Conservation (phyloP, 2,329 filamentous ascomycete species). For the Trichophyton rubrum region DNA sequence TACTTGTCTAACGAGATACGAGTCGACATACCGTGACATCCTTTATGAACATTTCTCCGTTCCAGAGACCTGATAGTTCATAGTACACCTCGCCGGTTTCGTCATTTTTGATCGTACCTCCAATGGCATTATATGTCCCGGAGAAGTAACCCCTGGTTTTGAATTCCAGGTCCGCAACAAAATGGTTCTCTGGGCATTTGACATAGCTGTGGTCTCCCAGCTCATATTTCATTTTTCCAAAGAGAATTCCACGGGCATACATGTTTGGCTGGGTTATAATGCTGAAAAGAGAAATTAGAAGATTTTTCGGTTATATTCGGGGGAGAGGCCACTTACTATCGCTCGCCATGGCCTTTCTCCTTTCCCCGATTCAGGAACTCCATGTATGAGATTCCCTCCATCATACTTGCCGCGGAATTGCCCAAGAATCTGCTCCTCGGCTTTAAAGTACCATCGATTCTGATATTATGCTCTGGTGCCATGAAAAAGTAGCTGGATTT, state of each 20-base stretch:
- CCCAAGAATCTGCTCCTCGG: constrained; percentile 89
- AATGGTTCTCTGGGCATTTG: constrained; percentile 72
- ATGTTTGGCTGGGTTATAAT: constrained; percentile 96
- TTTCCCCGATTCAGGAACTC: constrained; percentile 66
- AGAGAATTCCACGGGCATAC: constrained; percentile 93
- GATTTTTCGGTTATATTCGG: neutral
- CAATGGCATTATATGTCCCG: constrained; percentile 92
- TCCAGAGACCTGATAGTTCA: constrained; percentile 88
- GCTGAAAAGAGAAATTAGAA: constrained; percentile 33
- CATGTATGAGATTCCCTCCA: constrained; percentile 90
- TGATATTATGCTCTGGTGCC: constrained; percentile 83
- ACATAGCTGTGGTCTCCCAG: constrained; percentile 92
- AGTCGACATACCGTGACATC: constrained; percentile 52
- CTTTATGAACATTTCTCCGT: constrained; percentile 86
- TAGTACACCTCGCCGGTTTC: constrained; percentile 76
- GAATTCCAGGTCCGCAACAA: constrained; percentile 89
- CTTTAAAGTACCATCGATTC: constrained; percentile 91
- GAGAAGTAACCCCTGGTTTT: constrained; percentile 97
- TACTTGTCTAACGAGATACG: neutral
- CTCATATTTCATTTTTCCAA: constrained; percentile 99
- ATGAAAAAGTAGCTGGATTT: constrained; percentile 99
- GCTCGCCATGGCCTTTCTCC: constrained; percentile 53
- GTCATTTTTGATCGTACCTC: constrained; percentile 78
- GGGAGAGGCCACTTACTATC: constrained; percentile 56
- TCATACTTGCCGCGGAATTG: constrained; percentile 93